phyloP scores from a whole-genome alignment of 2,329 filamentous ascomycete genomes.

The Fusarium algeriense region DNA sequence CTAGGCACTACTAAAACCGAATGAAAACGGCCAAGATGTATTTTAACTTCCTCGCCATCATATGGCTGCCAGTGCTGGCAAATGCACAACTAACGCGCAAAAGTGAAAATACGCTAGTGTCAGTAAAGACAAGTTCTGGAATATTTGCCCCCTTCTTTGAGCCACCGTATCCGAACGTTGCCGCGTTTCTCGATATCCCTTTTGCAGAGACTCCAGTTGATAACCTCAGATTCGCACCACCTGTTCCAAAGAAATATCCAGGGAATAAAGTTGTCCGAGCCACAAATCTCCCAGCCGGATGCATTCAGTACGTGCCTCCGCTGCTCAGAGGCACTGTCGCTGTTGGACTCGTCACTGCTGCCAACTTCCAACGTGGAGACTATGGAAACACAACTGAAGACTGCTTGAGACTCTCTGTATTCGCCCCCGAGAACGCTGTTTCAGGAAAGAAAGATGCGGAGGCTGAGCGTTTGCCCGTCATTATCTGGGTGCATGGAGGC shows the following conservation, averaged over 20 bases:
- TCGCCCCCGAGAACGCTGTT: slow-evolving; percentile 8
- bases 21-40: slow-evolving; percentile 1
- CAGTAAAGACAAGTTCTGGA: slow-evolving; percentile 35
- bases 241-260: neutral
- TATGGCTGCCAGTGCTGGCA: neutral
- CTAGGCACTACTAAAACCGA: too few relatives aligned
- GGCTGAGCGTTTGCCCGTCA: neutral
- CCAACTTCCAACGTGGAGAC: slow-evolving; percentile 30
- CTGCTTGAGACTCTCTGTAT: slow-evolving; percentile 32
- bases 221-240: slow-evolving; percentile 24
- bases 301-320: slow-evolving; percentile 28
- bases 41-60: neutral
- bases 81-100: neutral
- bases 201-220: slow-evolving; percentile 30
- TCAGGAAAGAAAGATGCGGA: accelerated
- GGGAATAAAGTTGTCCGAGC: neutral
- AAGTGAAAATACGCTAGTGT: neutral
- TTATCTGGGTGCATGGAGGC: slow-evolving; percentile 33
- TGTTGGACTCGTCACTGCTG: slow-evolving; percentile 8
- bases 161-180: slow-evolving; percentile 3
- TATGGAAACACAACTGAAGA: slow-evolving; percentile 38
- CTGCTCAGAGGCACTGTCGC: slow-evolving; percentile 18
- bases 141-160: slow-evolving; percentile 23
- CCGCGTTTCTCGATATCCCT: slow-evolving; percentile 35
- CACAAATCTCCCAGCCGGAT: slow-evolving; percentile 20